Percentiles rank a stretch among this genome's conserved stretches.
These are phyloP conservation scores for Hippophae tibetana DNA, from an alignment of 306 rosid genomes.

Conservation along the genomic window DNA sequence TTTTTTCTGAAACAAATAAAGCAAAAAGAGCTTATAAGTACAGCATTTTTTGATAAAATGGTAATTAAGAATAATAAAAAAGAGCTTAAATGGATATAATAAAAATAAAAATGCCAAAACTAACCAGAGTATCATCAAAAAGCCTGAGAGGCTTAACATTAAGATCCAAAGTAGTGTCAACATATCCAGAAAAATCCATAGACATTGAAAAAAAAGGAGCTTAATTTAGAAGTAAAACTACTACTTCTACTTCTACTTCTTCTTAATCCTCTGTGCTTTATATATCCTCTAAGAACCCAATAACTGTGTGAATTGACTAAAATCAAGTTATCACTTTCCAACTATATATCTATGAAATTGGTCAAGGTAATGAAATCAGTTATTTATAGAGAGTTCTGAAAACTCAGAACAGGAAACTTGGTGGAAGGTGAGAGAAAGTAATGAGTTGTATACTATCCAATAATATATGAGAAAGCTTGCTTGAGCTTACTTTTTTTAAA, in stretches of 20 bases:
- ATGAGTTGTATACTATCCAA: neutral
- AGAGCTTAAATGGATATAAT: neutral
- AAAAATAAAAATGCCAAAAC: constrained; percentile 9
- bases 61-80: no score
- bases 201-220: neutral
- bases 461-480: constrained; percentile 28
- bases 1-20: no score
- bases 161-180: constrained; percentile 69
- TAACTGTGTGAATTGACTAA: no score
- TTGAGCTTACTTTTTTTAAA: neutral
- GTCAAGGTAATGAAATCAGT: constrained; percentile 16
- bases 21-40: no score
- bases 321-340: no score
- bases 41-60: no score
- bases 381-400: neutral
- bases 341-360: neutral
- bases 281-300: no score
- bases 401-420: constrained; percentile 29
- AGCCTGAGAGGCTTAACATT: constrained; percentile 36
- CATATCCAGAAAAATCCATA: constrained; percentile 56
- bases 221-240: neutral
- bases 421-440: constrained; percentile 37
- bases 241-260: no score
- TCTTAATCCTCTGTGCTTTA: no score
- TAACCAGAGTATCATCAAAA: constrained; percentile 51